Evolutionary conservation across 2,329 filamentous ascomycete genomes (phyloP).

Genomic region (Zarea fungicola): DNA sequence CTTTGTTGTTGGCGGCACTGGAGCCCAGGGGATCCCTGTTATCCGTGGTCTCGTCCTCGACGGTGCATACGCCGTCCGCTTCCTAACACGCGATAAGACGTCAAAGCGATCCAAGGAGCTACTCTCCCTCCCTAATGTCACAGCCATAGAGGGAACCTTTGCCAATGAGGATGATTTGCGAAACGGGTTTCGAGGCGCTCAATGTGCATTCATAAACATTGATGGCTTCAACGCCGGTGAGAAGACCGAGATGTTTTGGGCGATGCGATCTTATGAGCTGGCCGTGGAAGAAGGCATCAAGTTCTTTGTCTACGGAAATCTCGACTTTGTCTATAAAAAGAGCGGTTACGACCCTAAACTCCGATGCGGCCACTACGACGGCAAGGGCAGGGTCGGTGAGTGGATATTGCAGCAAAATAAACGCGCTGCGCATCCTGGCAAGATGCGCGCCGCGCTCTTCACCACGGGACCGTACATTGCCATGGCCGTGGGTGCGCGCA

Average conservation of each 20-base stretch:
- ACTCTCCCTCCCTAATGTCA: slow-evolving; percentile 38
- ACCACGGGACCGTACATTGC: slow-evolving; percentile 43
- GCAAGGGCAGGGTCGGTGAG: slow-evolving; percentile 39
- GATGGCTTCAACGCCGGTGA: slow-evolving; percentile 50
- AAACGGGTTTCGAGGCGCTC: slow-evolving; percentile 37
- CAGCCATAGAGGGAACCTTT: slow-evolving; percentile 42
- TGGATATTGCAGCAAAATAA: slow-evolving; percentile 39
- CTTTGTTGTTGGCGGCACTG: slow-evolving; percentile 44
- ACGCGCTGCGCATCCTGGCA: slow-evolving; percentile 10
- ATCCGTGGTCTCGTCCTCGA: slow-evolving; percentile 36
- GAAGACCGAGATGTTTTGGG: slow-evolving; percentile 46
- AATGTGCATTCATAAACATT: slow-evolving; percentile 49
- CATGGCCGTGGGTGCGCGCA: slow-evolving; percentile 33
- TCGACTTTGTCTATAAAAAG: slow-evolving; percentile 46
- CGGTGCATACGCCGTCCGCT: slow-evolving; percentile 38
- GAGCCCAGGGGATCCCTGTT: slow-evolving; percentile 46
- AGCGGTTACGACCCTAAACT: slow-evolving; percentile 40
- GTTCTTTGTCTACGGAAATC: slow-evolving; percentile 42
- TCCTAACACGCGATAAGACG: slow-evolving; percentile 42
- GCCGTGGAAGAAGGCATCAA: slow-evolving; percentile 37
- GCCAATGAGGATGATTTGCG: slow-evolving; percentile 40
- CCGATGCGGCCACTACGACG: slow-evolving; percentile 44
- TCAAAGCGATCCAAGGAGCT: slow-evolving; percentile 38
- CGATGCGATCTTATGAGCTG: slow-evolving; percentile 36
- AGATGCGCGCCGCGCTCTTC: slow-evolving; percentile 33